Percentiles rank a stretch among this genome's conserved stretches.
Conservation (phyloP, 441 rosid species). For the Arabidopsis hybrid region DNA sequence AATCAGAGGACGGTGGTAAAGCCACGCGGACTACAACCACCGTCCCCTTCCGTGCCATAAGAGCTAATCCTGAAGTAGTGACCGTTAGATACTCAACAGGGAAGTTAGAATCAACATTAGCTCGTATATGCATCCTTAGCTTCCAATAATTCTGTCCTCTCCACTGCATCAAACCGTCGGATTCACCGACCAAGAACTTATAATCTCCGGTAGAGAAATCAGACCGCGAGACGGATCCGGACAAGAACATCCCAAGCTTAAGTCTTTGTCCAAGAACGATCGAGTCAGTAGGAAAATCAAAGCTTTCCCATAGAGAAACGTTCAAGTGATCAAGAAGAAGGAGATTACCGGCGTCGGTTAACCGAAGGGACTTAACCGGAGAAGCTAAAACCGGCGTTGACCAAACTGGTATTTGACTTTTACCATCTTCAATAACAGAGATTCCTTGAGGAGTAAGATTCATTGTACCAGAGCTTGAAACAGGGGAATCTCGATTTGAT, state of each 20-base stretch:
- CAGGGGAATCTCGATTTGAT: constrained; percentile 69
- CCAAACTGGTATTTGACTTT: constrained; percentile 55
- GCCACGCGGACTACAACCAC: constrained; percentile 51
- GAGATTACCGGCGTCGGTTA: constrained; percentile 81
- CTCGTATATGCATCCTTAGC: constrained; percentile 65
- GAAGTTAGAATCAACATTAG: constrained; percentile 51
- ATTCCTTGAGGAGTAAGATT: constrained; percentile 64
- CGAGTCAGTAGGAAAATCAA: constrained; percentile 73
- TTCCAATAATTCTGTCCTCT: constrained; percentile 70
- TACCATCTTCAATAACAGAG: constrained; percentile 54
- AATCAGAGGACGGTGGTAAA: constrained; percentile 50
- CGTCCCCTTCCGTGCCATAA: constrained; percentile 69
- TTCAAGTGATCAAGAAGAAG: constrained; percentile 66
- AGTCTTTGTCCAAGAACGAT: constrained; percentile 74
- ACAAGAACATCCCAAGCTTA: constrained; percentile 47
- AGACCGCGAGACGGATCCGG: constrained; percentile 53
- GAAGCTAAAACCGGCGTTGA: constrained; percentile 68
- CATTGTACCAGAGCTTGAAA: constrained; percentile 70
- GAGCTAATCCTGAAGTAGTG: constrained; percentile 63
- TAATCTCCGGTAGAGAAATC: constrained; percentile 71
- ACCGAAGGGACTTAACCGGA: constrained; percentile 53
- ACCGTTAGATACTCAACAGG: constrained; percentile 62
- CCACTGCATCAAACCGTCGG: constrained; percentile 71
- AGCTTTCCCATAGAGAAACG: constrained; percentile 83
- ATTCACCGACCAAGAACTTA: constrained; percentile 52